Evolutionary conservation across 805 yeast species (phyloP).

Genomic region (Starmerella ratchasimensis): DNA sequence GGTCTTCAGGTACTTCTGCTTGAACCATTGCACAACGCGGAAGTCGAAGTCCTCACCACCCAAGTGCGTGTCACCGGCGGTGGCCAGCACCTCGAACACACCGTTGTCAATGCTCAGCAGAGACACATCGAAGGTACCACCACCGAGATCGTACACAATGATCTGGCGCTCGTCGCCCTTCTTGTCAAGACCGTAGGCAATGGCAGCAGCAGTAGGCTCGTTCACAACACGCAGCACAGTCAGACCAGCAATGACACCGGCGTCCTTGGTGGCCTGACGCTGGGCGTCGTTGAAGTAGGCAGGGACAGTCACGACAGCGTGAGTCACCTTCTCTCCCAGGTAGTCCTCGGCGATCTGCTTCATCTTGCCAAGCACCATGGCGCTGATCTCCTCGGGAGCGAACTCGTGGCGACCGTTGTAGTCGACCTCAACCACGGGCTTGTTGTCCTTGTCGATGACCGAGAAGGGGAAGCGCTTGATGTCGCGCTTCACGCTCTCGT

Average conservation of each 20-base stretch:
- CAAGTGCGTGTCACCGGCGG: conserved; percentile 92
- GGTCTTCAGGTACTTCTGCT: conserved; percentile 79
- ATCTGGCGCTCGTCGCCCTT: conserved; percentile 75
- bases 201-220: conserved; percentile 96
- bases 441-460: conserved; percentile 55
- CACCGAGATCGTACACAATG: conserved; percentile 89
- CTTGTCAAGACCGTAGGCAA: conserved; percentile 84
- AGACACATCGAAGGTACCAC: conserved; percentile 94
- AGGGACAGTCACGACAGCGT: conserved; percentile 86
- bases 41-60: conserved; percentile 96
- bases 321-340: conserved; percentile 70
- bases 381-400: conserved; percentile 86
- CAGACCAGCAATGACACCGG: conserved; percentile 83
- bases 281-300: conserved; percentile 90
- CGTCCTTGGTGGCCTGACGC: conserved; percentile 89
- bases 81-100: conserved; percentile 82
- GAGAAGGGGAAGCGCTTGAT: conserved; percentile 70
- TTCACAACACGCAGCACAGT: conserved; percentile 79
- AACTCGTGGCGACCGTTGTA: conserved; percentile 55
- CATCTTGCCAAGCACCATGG: conserved; percentile 87
- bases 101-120: conserved; percentile 78
- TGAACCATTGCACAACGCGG: conserved; percentile 76
- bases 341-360: conserved; percentile 84
- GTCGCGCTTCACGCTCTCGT: conserved; percentile 67
- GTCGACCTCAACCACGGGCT: conserved; percentile 70